Evolutionary conservation across 495 filamentous ascomycete species (phyloP), one percentile per base, ranked within the genome.

Genomic region (Cetradonia linearis): DNA sequence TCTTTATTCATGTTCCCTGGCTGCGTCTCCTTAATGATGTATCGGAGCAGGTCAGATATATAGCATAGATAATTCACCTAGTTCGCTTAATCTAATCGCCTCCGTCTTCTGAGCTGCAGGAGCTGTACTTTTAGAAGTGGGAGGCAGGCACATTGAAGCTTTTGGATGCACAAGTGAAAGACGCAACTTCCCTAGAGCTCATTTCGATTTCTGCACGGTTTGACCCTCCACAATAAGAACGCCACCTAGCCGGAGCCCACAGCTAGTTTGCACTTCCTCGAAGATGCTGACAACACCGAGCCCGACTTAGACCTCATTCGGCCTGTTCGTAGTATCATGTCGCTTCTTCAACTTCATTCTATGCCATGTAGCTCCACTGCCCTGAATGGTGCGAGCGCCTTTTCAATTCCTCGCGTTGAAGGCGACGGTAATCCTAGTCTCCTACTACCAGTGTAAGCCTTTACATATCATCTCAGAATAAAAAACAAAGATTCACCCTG

Each of bases 31-130:
- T 5, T 60, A 60, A 53, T 53, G 13, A 6, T 36, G 50, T 27
- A 48, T 30, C 28, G 58, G 36, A 53, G 48, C n/a, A 25, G 23
- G 58, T n/a, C 38, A 50, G 16, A 30, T 36, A 53, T 60, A 27
- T 60, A n/a, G 2, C 34, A 60, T 60, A 53, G 37, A 53, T 60
- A 60, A 40, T 50, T 52, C 48, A 47, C 48, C 47, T 60, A 52
- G 37, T 33, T 60, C n/a, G 18, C 25, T 52, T 47, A 53, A 60
- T 60, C 36, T 60, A 60, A 50, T 38, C 18, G 48, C 50, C 47
- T 42, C 31, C 25, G 25, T 9, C 25, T 31, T 14, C 5, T 8
- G n/a, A 53, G n/a, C n/a, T 34, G n/a, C 18, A 18, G 23, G 13
- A 46, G 1, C 23, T 20, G 18, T n/a, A 44, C 8, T 18, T 11